These are phyloP conservation scores for Coniella lustricola DNA, from an alignment of 2,329 filamentous ascomycete species.

Conservation along the genomic window DNA sequence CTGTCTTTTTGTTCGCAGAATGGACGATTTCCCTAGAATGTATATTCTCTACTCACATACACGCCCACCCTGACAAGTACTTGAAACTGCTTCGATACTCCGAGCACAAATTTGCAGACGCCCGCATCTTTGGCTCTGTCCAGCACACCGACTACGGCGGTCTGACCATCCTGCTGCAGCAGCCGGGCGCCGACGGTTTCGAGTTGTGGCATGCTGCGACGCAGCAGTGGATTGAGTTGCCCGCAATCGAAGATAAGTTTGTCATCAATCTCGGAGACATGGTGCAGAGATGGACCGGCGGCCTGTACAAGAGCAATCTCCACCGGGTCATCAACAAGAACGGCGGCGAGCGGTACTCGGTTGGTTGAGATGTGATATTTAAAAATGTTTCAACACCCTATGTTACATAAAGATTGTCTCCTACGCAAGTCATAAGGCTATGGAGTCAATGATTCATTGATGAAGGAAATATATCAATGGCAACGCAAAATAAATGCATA, in stretches of 20 bases:
- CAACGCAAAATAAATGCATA: too few species aligned
- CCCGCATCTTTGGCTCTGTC: constrained; percentile 16
- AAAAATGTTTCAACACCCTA: too few species aligned
- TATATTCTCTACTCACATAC: too few species aligned
- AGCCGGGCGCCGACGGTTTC: constrained; percentile 20
- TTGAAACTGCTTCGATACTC: not conserved
- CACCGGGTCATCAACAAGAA: constrained; percentile 18
- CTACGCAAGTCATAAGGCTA: too few species aligned
- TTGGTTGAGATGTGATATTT: too few species aligned
- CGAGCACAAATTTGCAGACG: not conserved
- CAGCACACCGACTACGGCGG: constrained; percentile 23
- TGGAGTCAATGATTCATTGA: too few species aligned
- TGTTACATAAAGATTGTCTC: too few species aligned
- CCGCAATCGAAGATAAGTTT: constrained; percentile 17
- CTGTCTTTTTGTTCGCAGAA: not conserved
- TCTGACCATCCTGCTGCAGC: constrained; percentile 21
- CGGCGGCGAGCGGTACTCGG: too few species aligned
- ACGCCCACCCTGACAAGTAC: too few species aligned
- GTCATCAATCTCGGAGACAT: constrained; percentile 23
- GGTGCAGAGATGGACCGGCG: constrained; percentile 16
- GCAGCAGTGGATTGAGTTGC: constrained; percentile 18
- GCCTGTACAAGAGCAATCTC: constrained; percentile 16
- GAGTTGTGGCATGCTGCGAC: constrained; percentile 19
- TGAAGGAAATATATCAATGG: too few species aligned
- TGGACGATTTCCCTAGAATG: not conserved